These are phyloP conservation scores for Aspergillus alliaceus DNA, from an alignment of 2,329 filamentous ascomycete genomes.

Conservation along the genomic window DNA sequence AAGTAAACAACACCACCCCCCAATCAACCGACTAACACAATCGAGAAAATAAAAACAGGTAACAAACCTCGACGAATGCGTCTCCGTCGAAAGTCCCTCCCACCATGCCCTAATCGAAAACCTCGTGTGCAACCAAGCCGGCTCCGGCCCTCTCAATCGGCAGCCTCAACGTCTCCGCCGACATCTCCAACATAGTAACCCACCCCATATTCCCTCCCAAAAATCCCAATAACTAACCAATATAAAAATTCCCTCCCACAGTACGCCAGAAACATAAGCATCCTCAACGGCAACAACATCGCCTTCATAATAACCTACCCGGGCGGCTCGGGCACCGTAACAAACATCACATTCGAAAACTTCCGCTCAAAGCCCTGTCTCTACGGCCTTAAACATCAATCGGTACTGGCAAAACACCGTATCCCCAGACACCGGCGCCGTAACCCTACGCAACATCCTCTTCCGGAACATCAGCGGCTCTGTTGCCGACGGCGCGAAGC, in stretches of 20 bases:
- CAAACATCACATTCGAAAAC: constrained; percentile 34
- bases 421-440: constrained; percentile 24
- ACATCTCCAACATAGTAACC: constrained; percentile 31
- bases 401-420: constrained; percentile 29
- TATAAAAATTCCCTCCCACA: too few species aligned
- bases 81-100: constrained; percentile 39
- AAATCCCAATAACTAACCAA: neutral
- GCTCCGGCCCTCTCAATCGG: constrained; percentile 41
- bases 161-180: constrained; percentile 31
- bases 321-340: constrained; percentile 39
- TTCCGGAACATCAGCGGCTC: constrained; percentile 34
- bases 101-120: constrained; percentile 38
- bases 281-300: constrained; percentile 40
- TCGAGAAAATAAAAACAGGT: constrained; percentile 13
- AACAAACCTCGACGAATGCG: constrained; percentile 41
- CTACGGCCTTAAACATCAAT: constrained; percentile 24
- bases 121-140: constrained; percentile 38
- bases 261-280: constrained; percentile 36
- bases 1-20: constrained; percentile 11
- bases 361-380: constrained; percentile 26
- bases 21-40: neutral
- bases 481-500: constrained; percentile 28
- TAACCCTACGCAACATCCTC: constrained; percentile 22
- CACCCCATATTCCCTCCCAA: neutral
- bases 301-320: constrained; percentile 43